These are phyloP conservation scores for Vitis hybrid DNA, from an alignment of 177 flowering plant species.

Conservation along the genomic window DNA sequence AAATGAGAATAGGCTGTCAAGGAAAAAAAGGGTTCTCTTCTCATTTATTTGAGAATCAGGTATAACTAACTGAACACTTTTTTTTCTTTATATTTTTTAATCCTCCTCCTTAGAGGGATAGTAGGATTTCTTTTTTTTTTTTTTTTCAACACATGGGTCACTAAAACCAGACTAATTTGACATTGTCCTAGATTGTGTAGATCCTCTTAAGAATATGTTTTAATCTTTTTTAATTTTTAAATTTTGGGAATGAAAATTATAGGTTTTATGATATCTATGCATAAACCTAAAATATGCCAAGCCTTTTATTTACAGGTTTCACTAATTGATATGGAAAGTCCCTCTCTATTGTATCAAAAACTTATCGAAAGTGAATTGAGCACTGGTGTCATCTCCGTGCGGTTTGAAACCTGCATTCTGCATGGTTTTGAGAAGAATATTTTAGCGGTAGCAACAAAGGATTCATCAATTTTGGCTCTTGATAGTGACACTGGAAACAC, in stretches of 20 bases:
- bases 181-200: not conserved
- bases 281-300: not conserved
- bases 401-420: slow-evolving; percentile 57
- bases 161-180: not conserved
- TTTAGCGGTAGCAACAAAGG: slow-evolving; percentile 66
- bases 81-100: not conserved
- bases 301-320: slow-evolving; percentile 52
- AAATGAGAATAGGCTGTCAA: not conserved
- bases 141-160: not conserved
- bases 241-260: not conserved
- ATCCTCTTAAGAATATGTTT: not conserved
- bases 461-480: slow-evolving; percentile 75
- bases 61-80: not conserved
- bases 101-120: not conserved
- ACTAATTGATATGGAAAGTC: slow-evolving; percentile 61
- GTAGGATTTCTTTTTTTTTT: not conserved
- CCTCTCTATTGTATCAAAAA: slow-evolving; percentile 47
- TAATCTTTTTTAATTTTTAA: not conserved
- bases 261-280: not conserved
- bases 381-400: slow-evolving; percentile 59
- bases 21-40: not conserved
- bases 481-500: slow-evolving; percentile 68
- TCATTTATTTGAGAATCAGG: not conserved
- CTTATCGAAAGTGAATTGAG: slow-evolving; percentile 61
- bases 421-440: slow-evolving; percentile 82